Base-by-base conservation (phyloP, 176 grass and related monocot species). In the Panicum miliaceum region DNA sequence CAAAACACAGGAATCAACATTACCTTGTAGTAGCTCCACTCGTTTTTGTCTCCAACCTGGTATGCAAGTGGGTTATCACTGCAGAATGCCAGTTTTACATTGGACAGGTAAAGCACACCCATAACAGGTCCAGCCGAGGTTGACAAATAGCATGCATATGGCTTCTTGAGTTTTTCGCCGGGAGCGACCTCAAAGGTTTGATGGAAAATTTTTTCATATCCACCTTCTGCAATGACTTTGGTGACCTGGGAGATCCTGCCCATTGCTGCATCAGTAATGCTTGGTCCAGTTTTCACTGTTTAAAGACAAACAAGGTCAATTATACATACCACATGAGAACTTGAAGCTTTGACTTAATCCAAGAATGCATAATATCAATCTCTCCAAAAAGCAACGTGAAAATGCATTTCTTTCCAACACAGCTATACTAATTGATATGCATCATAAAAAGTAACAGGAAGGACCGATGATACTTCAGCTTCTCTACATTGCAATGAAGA, bases 1-100 rank as follows among this genome's bases (percentile, higher is more conserved):
- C 27, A 53, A 15, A 36, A 84, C 60, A 47, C 18, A 84, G 34
- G 5, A 60, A 51, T 72, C 45, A 27, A 82, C 38, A 79, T 27
- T 94, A 99, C 96, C 96, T 96, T 99, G 87, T 99, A 99, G 64
- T 91, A 99, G 75, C 93, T 95, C 93, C 96, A 99, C 73, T 99
- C 93, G 72, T 82, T 89, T 82, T 94, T 88, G 59, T 99, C 93
- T 64, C 90, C 93, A 68, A 92, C 87, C 79, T 99, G 77, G 87
- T 99, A 94, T 4, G 93, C 88, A 64, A 99, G 93, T 59, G 96
- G 96, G 68, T 83, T 99, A 74, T 99, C 96, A 12, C 96, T 99
- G 50, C 93, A 96, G 75, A 99, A 99, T 83, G 93, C 96, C 62
- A 99, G 79, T 78, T 94, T 96, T 40, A 83, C 88, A 89, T 83